Percentiles rank a stretch among this genome's conserved stretches.
phyloP scores from a whole-genome alignment of 768 basidiomycete species.

The Naganishia vaughanmartiniae region DNA sequence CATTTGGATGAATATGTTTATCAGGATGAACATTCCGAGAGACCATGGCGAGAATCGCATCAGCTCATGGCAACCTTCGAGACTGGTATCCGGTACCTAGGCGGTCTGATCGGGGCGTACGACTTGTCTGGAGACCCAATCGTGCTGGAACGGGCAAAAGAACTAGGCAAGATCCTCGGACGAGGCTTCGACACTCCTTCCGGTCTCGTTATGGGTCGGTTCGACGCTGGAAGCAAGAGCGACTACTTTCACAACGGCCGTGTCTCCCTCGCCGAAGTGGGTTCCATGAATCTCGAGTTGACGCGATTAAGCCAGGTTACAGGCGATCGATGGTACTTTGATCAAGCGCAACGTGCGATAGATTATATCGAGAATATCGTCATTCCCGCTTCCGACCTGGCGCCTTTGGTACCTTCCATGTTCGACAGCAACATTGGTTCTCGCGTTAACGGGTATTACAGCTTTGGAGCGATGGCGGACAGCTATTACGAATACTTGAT shows the following conservation, averaged over 20 bases:
- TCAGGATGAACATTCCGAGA: conserved; percentile 6
- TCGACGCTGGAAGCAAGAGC: conserved; percentile 45
- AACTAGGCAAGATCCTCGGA: conserved; percentile 52
- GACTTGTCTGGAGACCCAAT: conserved; percentile 54
- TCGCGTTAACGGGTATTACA: conserved; percentile 30
- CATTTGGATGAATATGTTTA: conserved; percentile 22
- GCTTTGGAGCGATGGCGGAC: conserved; percentile 52
- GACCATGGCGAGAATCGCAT: conserved; percentile 9
- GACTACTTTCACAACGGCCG: conserved; percentile 34
- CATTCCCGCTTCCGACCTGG: conserved; percentile 35
- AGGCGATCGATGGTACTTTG: conserved; percentile 52
- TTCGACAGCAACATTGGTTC: conserved; percentile 38
- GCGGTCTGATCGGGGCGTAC: conserved; percentile 53
- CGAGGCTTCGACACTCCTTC: conserved; percentile 51
- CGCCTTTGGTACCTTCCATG: conserved; percentile 48
- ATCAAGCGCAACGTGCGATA: conserved; percentile 51
- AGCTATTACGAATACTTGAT: conserved; percentile 55
- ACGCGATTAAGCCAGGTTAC: conserved; percentile 52
- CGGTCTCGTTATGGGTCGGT: conserved; percentile 49
- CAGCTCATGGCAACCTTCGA: conserved; percentile 48
- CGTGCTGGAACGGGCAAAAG: conserved; percentile 53
- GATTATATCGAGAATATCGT: conserved; percentile 50
- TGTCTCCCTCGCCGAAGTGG: conserved; percentile 51
- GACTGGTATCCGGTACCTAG: conserved; percentile 55
- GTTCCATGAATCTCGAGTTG: conserved; percentile 53